These are phyloP conservation scores for Pleurotus citrinopileatus DNA, from an alignment of 768 basidiomycete species.

Conservation along the genomic window DNA sequence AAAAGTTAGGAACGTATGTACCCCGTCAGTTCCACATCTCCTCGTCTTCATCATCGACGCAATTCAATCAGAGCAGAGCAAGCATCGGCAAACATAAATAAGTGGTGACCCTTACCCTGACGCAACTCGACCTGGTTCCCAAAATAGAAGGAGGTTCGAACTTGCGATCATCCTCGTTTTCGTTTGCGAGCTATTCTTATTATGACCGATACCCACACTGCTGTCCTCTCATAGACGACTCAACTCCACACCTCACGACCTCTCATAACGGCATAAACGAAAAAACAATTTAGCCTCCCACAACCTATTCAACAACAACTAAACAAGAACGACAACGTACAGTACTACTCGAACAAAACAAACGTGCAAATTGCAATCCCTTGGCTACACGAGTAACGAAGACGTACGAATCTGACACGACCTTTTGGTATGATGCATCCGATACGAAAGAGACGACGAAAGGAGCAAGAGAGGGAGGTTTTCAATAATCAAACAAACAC, in stretches of 20 bases:
- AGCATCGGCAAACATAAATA: too few relatives aligned
- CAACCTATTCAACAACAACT: too few relatives aligned
- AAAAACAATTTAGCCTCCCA: too few relatives aligned
- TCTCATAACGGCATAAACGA: background rate
- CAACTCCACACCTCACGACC: background rate
- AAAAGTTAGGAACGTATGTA: too few relatives aligned
- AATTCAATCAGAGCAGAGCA: too few relatives aligned
- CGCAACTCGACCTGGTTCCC: background rate
- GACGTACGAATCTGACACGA: background rate
- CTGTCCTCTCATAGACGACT: slow-evolving; percentile 1
- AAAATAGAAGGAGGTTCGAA: slow-evolving; percentile 7
- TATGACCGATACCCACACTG: slow-evolving; percentile 11
- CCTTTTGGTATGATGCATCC: background rate
- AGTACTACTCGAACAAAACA: too few relatives aligned
- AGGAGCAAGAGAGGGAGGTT: slow-evolving; percentile 1
- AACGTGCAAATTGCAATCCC: too few relatives aligned
- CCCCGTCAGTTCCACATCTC: too few relatives aligned
- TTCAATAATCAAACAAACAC: slow-evolving; percentile 2
- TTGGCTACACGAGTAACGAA: background rate
- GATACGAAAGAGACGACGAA: slow-evolving; percentile 5
- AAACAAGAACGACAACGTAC: too few relatives aligned
- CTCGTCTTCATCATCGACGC: background rate
- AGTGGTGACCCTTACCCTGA: too few relatives aligned
- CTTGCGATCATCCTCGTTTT: slow-evolving; percentile 10
- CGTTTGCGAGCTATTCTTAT: slow-evolving; percentile 5